Conservation (phyloP, 1,284 basidiomycete genomes). For the Marasmius fiardii region DNA sequence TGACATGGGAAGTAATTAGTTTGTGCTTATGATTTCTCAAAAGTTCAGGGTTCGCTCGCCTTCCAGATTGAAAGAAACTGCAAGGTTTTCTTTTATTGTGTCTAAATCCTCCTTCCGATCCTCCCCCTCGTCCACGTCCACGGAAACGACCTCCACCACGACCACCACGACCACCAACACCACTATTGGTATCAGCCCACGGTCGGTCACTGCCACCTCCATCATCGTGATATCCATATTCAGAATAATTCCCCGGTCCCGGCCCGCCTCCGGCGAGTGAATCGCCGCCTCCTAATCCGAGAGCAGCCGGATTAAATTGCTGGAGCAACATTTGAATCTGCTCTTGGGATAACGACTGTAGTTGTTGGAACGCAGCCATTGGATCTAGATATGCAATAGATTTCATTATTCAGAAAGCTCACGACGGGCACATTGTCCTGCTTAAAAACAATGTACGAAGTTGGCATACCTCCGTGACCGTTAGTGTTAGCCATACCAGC, state of each 20-base stretch:
- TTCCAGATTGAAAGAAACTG: conserved; percentile 85
- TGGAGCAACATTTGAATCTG: conserved; percentile 63
- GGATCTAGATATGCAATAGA: conserved; percentile 26
- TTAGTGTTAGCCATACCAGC: background rate
- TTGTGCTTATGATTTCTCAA: conserved; percentile 36
- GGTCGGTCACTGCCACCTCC: background rate
- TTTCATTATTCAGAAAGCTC: conserved; percentile 27
- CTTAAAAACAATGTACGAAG: conserved; percentile 2
- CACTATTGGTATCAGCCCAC: conserved; percentile 1
- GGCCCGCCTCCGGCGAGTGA: conserved; percentile 2
- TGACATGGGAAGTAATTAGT: conserved; percentile 48
- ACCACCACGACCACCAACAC: conserved; percentile 29
- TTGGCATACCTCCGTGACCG: conserved; percentile 14
- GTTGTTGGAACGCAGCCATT: conserved; percentile 31
- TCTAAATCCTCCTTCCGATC: conserved; percentile 53
- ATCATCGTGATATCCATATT: conserved; percentile 3
- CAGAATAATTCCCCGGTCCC: background rate
- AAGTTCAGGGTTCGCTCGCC: conserved; percentile 61
- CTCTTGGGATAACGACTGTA: conserved; percentile 47
- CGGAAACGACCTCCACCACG: conserved; percentile 43
- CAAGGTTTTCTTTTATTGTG: conserved; percentile 79
- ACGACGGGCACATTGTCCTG: conserved; percentile 2
- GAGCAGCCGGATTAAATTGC: conserved; percentile 33
- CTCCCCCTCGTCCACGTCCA: conserved; percentile 49
- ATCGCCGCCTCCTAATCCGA: background rate